phyloP scores from a whole-genome alignment of 495 filamentous ascomycete genomes.

The Darksidea phi region DNA sequence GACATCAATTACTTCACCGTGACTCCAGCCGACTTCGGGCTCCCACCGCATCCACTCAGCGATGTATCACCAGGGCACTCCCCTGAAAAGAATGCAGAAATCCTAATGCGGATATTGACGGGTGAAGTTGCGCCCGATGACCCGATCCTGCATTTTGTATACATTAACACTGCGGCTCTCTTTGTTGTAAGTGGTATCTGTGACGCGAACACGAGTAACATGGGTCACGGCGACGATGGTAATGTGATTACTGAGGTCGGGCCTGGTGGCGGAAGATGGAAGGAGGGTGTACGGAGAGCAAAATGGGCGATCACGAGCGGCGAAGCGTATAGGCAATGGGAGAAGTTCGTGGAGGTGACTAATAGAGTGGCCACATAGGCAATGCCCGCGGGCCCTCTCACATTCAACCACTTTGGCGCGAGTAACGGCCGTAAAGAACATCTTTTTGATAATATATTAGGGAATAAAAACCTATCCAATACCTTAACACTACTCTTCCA shows the following conservation, averaged over 20 bases:
- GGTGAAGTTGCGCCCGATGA: constrained; percentile 70
- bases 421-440: too few relatives aligned
- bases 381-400: too few relatives aligned
- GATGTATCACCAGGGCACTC: constrained; percentile 80
- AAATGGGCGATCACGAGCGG: constrained; percentile 81
- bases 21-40: constrained; percentile 78
- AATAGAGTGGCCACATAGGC: constrained; percentile 25
- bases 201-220: constrained; percentile 71
- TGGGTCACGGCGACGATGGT: constrained; percentile 72
- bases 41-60: constrained; percentile 68
- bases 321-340: constrained; percentile 67
- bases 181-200: constrained; percentile 83
- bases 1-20: constrained; percentile 72
- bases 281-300: constrained; percentile 82
- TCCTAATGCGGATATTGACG: constrained; percentile 72
- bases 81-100: constrained; percentile 81
- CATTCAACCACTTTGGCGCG: too few relatives aligned
- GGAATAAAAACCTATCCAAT: too few relatives aligned
- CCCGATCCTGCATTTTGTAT: constrained; percentile 87
- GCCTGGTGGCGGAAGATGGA: constrained; percentile 85
- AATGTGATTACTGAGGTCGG: constrained; percentile 75
- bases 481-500: too few relatives aligned
- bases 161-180: constrained; percentile 88
- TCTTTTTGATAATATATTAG: too few relatives aligned
- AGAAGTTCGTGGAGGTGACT: constrained; percentile 44